phyloP scores from a whole-genome alignment of 2,329 filamentous ascomycete species.

The Rugonectria rugulosa region DNA sequence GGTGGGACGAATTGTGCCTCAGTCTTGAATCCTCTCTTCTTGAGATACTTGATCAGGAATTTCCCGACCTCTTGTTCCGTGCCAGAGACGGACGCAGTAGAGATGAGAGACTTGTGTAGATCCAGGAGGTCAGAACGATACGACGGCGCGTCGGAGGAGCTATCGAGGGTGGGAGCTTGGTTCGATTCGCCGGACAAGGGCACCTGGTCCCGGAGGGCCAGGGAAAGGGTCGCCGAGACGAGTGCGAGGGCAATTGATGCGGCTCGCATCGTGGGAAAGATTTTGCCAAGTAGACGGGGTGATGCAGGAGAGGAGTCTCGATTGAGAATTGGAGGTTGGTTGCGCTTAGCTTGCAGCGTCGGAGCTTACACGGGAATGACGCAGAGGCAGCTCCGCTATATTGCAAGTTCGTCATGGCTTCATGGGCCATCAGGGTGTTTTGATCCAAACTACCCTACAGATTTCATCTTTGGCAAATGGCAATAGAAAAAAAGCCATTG shows the following conservation, averaged over 20 bases:
- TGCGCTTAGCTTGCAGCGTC: too few relatives aligned
- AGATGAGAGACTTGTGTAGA: conserved; percentile 78
- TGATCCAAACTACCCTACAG: too few relatives aligned
- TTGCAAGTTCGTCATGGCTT: too few relatives aligned
- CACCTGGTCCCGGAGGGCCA: conserved; percentile 9
- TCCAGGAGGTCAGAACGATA: conserved; percentile 65
- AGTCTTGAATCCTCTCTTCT: conserved; percentile 52
- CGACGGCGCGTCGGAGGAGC: conserved; percentile 37
- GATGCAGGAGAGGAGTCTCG: not conserved
- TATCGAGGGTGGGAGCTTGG: conserved; percentile 3
- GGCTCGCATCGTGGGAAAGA: conserved; percentile 18
- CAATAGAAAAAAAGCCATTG: too few relatives aligned
- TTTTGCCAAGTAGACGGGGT: not conserved
- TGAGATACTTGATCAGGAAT: conserved; percentile 74
- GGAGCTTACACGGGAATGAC: too few relatives aligned
- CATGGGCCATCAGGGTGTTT: too few relatives aligned
- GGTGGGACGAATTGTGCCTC: conserved; percentile 51
- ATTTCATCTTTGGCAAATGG: too few relatives aligned
- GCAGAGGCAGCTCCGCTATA: too few relatives aligned
- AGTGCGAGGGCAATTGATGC: conserved; percentile 16
- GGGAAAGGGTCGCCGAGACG: conserved; percentile 18
- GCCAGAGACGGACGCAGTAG: conserved; percentile 74
- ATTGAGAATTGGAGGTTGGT: not conserved
- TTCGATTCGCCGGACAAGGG: conserved; percentile 2
- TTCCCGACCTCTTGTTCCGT: conserved; percentile 73